Evolutionary conservation across 2,329 filamentous ascomycete species (phyloP), one percentile per base, ranked within the genome.

Genomic region (Ophiocordyceps robertsii): DNA sequence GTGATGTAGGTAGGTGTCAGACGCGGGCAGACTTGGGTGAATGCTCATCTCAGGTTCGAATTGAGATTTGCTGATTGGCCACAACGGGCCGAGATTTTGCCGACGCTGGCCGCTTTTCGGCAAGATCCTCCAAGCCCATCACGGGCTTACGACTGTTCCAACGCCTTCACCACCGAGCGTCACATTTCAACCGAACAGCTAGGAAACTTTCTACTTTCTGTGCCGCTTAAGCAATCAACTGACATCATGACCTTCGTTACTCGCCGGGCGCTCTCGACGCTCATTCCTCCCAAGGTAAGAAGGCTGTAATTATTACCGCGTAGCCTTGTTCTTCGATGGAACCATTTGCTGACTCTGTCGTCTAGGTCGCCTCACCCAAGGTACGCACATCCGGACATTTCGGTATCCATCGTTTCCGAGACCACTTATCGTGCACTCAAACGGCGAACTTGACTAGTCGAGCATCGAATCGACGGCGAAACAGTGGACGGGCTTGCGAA

Each of bases 211-310:
- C 49, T 55, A 44, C 52, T 49, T 51, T 46, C 43, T 42, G 47
- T 29, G 38, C 31, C 31, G 44, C 33, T 31, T 48, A 45, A 53
- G 50, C 51, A 49, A 52, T 38, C 12, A 27, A 36, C 59, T 59
- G 60, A 65, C 75, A 86, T 71, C 69, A 95, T 95, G 89, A 95
- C 87, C 77, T 92, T 81, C 79, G 76, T 93, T 62, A 78, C 81
- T 62, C 85, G 84, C 70, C 82, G 89, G 72, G 84, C 79, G 76
- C 83, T 95, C 63, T 96, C 92, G 65, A 95, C 93, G 75, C 83
- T 98, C 68, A 95, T 98, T 60, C 93, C 93, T 57, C 92, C 93
- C 62, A 98, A 98, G 88, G 90, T 95, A 73, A 56, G 73, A 56
- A 73, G 56, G 48, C 3, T 40, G 27, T n/a, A 9, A 2, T 13